A percentile compares a stretch with the other conserved stretches of the same genome.
phyloP scores from a whole-genome alignment of 78 protist species.

The Dictyostelium intermedium region DNA sequence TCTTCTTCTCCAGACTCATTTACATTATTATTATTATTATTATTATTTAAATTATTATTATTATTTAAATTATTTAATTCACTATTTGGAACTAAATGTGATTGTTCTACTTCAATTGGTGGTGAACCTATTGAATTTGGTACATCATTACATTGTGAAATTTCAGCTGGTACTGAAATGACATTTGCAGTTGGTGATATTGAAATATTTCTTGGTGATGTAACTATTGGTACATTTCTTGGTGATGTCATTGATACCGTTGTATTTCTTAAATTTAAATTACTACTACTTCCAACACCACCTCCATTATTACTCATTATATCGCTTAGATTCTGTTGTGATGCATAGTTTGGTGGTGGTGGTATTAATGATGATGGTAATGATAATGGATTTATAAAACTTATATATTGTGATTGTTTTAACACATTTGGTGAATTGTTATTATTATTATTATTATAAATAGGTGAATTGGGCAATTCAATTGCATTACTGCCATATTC shows the following conservation, averaged over 20 bases:
- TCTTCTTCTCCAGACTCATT: background rate
- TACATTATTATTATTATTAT: background rate
- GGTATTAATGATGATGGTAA: background rate
- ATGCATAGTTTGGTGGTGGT: background rate
- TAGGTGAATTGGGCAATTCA: background rate
- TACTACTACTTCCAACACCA: background rate
- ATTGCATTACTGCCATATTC: background rate
- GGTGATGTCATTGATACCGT: background rate
- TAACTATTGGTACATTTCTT: background rate
- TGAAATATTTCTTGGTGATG: background rate
- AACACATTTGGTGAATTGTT: background rate
- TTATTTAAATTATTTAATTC: background rate
- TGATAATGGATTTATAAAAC: background rate
- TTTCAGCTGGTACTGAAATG: background rate
- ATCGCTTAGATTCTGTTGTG: background rate
- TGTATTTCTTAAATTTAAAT: background rate
- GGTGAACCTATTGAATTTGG: background rate
- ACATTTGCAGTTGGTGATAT: background rate
- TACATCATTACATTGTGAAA: background rate
- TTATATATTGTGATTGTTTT: conserved; percentile 13
- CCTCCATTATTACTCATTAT: background rate
- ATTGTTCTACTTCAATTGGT: background rate
- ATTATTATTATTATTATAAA: background rate
- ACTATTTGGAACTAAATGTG: background rate
- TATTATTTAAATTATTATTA: background rate